These are phyloP conservation scores for Roridomyces roridus DNA, from an alignment of 768 basidiomycete genomes.

Conservation along the genomic window DNA sequence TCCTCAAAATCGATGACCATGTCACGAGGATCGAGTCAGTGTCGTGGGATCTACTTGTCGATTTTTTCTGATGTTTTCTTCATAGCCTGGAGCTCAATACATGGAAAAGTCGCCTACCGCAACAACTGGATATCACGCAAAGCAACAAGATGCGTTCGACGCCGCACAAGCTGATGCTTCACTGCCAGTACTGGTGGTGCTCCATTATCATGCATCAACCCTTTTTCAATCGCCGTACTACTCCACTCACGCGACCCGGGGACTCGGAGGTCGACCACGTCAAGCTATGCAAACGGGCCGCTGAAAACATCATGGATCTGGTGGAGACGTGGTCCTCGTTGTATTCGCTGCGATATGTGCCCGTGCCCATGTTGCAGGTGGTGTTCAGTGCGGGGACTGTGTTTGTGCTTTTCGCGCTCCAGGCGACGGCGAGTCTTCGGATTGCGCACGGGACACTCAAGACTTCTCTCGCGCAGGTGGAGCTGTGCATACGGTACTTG, in stretches of 20 bases:
- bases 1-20: conserved; percentile 8
- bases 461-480: conserved; percentile 17
- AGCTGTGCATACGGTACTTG: conserved; percentile 15
- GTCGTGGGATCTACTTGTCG: not conserved
- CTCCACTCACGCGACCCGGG: not conserved
- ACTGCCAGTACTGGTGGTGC: conserved; percentile 42
- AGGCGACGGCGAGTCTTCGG: conserved; percentile 28
- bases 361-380: conserved; percentile 42
- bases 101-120: conserved; percentile 32
- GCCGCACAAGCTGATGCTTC: conserved; percentile 39
- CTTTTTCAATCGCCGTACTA: conserved; percentile 21
- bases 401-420: conserved; percentile 42
- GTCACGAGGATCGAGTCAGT: conserved; percentile 29
- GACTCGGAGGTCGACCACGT: conserved; percentile 21
- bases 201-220: conserved; percentile 46
- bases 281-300: conserved; percentile 39
- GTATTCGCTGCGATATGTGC: conserved; percentile 42
- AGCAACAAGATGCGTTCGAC: conserved; percentile 30
- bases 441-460: conserved; percentile 16
- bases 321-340: conserved; percentile 38
- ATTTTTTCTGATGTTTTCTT: not conserved
- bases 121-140: conserved; percentile 36
- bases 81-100: conserved; percentile 22
- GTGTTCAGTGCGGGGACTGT: conserved; percentile 47
- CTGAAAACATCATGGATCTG: conserved; percentile 41